Conservation (phyloP, 345 rosid genomes). For the Camelina neglecta region DNA sequence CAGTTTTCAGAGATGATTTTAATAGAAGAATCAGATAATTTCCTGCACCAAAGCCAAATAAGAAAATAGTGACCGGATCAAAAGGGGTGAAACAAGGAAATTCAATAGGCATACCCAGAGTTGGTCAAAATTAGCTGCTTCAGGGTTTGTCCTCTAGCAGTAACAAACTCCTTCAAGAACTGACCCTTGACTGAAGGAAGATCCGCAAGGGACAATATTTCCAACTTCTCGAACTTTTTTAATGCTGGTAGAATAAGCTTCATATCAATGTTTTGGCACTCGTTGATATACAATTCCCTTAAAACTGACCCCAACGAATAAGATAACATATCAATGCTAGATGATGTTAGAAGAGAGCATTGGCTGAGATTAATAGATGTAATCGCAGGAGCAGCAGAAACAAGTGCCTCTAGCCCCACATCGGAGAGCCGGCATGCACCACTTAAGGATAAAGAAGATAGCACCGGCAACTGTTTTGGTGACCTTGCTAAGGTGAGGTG, state of each 20-base stretch:
- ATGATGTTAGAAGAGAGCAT: constrained; percentile 75
- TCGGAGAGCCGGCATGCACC: constrained; percentile 91
- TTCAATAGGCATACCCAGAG: constrained; percentile 62
- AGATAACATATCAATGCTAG: constrained; percentile 63
- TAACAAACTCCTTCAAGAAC: constrained; percentile 54
- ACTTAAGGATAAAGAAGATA: constrained; percentile 64
- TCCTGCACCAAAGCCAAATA: constrained; percentile 54
- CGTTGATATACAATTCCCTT: constrained; percentile 73
- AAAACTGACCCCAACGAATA: constrained; percentile 63
- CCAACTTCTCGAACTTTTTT: constrained; percentile 63
- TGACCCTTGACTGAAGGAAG: constrained; percentile 64
- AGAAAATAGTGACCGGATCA: constrained; percentile 17
- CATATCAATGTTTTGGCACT: constrained; percentile 74
- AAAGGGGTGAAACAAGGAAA: constrained; percentile 21
- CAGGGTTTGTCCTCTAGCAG: constrained; percentile 57
- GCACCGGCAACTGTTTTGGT: constrained; percentile 56
- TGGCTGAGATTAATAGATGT: constrained; percentile 75
- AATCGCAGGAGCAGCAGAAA: constrained; percentile 67
- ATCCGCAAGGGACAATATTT: constrained; percentile 75
- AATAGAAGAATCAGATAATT: constrained; percentile 75
- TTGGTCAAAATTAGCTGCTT: constrained; percentile 73
- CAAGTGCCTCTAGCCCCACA: constrained; percentile 63
- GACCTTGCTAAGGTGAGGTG: constrained; percentile 60
- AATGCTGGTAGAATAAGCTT: constrained; percentile 65
- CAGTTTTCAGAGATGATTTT: constrained; percentile 76